Evolutionary conservation across 2,329 filamentous ascomycete genomes (phyloP).

Genomic region (Ophiostoma ips): DNA sequence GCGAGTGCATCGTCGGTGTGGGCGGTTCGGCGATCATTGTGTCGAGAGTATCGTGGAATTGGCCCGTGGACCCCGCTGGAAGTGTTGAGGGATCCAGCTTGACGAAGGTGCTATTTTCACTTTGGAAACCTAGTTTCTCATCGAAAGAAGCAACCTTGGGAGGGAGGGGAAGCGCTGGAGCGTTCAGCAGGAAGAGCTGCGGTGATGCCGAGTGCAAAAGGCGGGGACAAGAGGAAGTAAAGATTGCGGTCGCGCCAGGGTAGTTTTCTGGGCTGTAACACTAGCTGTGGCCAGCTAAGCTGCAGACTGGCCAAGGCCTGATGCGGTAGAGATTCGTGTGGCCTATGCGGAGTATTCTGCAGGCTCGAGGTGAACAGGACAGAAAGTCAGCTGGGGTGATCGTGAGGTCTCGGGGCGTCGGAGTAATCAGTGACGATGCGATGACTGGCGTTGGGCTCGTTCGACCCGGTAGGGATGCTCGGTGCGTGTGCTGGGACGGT

Average conservation of each 20-base stretch:
- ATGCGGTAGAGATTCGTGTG: too few species aligned
- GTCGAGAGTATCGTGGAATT: slow-evolving; percentile 37
- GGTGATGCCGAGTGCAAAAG: not conserved
- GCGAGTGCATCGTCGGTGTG: slow-evolving; percentile 4
- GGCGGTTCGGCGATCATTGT: slow-evolving; percentile 35
- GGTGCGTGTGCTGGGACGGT: not conserved
- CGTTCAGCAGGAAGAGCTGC: too few species aligned
- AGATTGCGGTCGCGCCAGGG: not conserved
- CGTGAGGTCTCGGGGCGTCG: too few species aligned
- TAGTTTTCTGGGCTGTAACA: not conserved
- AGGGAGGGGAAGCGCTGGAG: too few species aligned
- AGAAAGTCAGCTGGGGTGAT: too few species aligned
- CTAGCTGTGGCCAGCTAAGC: not conserved
- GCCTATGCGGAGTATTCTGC: too few species aligned
- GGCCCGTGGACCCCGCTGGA: slow-evolving; percentile 34
- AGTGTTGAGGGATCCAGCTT: slow-evolving; percentile 38
- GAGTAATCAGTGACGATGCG: too few species aligned
- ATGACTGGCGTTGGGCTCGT: too few species aligned
- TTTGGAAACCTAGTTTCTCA: too few species aligned
- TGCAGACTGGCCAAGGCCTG: not conserved
- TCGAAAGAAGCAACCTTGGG: too few species aligned
- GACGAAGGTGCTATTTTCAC: too few species aligned
- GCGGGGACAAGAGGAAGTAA: not conserved
- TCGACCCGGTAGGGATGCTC: not conserved
- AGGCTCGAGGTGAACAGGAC: too few species aligned